These are phyloP conservation scores for Xylaria polymorpha DNA, from an alignment of 2,329 filamentous ascomycete genomes.

Conservation along the genomic window DNA sequence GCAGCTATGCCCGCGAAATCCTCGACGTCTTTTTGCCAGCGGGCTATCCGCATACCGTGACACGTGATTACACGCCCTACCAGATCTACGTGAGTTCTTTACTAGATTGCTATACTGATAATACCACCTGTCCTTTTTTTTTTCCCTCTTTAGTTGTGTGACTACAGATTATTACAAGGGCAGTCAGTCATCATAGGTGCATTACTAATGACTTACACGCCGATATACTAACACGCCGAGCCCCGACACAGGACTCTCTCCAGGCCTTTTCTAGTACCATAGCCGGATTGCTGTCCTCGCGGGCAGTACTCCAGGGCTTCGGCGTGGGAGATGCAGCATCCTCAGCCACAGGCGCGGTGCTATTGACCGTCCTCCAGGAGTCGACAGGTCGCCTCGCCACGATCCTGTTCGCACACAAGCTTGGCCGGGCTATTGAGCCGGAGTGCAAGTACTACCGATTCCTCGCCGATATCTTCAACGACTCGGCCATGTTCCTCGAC, in stretches of 20 bases:
- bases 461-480: slow-evolving; percentile 89
- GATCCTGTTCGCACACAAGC: slow-evolving; percentile 84
- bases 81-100: slow-evolving; percentile 59
- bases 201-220: background rate
- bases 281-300: slow-evolving; percentile 80
- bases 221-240: background rate
- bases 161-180: background rate
- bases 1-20: slow-evolving; percentile 51
- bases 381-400: slow-evolving; percentile 84
- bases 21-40: slow-evolving; percentile 85
- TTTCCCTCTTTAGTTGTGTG: background rate
- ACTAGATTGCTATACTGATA: background rate
- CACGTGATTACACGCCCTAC: slow-evolving; percentile 82
- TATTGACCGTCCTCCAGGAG: slow-evolving; percentile 86
- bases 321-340: slow-evolving; percentile 85
- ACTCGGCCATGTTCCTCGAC: slow-evolving; percentile 86
- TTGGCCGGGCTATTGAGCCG: slow-evolving; percentile 85
- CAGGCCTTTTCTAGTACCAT: slow-evolving; percentile 89
- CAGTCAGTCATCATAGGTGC: background rate
- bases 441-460: slow-evolving; percentile 93
- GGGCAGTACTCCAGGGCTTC: slow-evolving; percentile 82
- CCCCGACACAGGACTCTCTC: slow-evolving; percentile 70
- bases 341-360: slow-evolving; percentile 81
- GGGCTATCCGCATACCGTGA: slow-evolving; percentile 90
- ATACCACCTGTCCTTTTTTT: background rate